Base-by-base conservation (phyloP, 2,329 filamentous ascomycete species). In the Berkeleyomyces basicola region DNA sequence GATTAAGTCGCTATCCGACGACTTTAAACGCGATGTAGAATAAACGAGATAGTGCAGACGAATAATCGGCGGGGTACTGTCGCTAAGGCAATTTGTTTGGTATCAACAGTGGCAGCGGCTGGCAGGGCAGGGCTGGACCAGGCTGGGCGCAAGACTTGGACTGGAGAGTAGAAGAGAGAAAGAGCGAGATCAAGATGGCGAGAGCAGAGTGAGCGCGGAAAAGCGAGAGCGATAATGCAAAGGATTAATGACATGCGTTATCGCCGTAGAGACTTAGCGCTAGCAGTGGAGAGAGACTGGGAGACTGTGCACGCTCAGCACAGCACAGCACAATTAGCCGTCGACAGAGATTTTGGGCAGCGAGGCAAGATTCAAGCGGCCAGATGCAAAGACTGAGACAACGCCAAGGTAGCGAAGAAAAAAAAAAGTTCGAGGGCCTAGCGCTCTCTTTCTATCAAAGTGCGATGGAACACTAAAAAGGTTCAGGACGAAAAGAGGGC, bases 191-290 rank as follows among this genome's bases (percentile, higher is more conserved):
- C 40, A 51, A 49, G 31, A 47, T 37, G 23, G 40, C 23, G 39
- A 58, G 42, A 31, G 39, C 47, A 47, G 51, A 58, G 40, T 39
- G 31, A 9, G 14, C 39, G 49, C 6, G 42, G 39, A 58, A 39
- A 23, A 55, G 42, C 33, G 40, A 57, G 46, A 36, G 31, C 31
- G 23, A 39, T 37, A 40, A 61, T 14, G 43, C 11, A 44, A 61
- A 61, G 59, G 31, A 61, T 61, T 61, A 42, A 51, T 31, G 59
- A 23, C 39, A 47, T 47, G 59, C 16, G 59, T 46, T 61, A 51
- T 61, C 42, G 42, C 37, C 57, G 39, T 36, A 43, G 31, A 10
- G 55, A 58, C 40, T 58, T 58, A 23, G 40, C 37, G 37, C 55
- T 58, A n/a, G 9, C 7, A 39, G 37, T 4, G 37, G 33, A 55